A percentile compares a stretch with the other conserved stretches of the same genome.
Conservation (phyloP, 495 filamentous ascomycete genomes). For the Podospora tetraspora region DNA sequence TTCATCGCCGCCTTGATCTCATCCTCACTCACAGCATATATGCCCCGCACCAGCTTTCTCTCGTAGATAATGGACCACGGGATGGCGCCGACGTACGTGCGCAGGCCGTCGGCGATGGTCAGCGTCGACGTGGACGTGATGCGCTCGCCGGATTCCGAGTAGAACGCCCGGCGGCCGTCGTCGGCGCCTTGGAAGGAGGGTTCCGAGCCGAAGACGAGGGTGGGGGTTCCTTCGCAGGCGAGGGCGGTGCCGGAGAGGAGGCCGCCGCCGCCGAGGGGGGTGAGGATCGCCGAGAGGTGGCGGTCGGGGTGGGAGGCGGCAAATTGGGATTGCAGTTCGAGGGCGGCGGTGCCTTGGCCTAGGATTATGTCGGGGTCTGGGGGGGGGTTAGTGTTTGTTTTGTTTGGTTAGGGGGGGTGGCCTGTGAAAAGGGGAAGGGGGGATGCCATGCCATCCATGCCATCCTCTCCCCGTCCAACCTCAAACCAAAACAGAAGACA, state of each 20-base stretch:
- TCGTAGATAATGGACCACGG: slow-evolving; percentile 83
- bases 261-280: slow-evolving; percentile 84
- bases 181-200: slow-evolving; percentile 80
- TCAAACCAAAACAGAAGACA: no score
- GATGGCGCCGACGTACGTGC: slow-evolving; percentile 72
- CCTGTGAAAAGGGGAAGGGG: no score
- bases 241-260: slow-evolving; percentile 79
- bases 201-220: slow-evolving; percentile 83
- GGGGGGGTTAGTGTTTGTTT: neutral
- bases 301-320: slow-evolving; percentile 8
- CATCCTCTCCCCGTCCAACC: no score
- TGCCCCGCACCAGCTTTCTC: slow-evolving; percentile 58
- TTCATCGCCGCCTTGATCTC: slow-evolving; percentile 74
- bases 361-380: slow-evolving; percentile 74
- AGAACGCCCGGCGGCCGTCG: slow-evolving; percentile 67
- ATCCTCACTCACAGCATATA: slow-evolving; percentile 75
- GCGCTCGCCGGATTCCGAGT: slow-evolving; percentile 50
- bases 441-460: no score
- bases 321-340: slow-evolving; percentile 78
- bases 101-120: slow-evolving; percentile 86
- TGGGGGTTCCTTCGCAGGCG: slow-evolving; percentile 60
- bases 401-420: no score
- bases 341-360: slow-evolving; percentile 79
- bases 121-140: slow-evolving; percentile 63
- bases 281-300: slow-evolving; percentile 69